Base-by-base conservation (phyloP, 1,139 yeast species). In the Sugiyamaella japonica region DNA sequence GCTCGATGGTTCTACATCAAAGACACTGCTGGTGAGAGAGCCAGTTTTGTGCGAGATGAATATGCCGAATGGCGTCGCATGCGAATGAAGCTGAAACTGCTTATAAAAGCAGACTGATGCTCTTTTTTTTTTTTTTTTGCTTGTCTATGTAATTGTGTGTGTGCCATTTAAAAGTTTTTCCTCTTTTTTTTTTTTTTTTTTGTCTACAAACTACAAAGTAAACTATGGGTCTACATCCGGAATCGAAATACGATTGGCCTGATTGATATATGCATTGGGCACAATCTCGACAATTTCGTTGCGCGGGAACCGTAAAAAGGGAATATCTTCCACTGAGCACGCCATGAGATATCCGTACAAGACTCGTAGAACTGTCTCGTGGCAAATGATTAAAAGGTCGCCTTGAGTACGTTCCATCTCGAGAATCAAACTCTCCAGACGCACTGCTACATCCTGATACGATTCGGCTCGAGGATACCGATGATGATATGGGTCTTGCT, bases 261-360 rank as follows among this genome's bases (percentile, higher is more conserved):
- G 76, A 70, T 91, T 90, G 60, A 86, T 82, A 70, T 90, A 91
- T 1, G 97, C 97, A 60, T 88, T 86, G 68, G 91, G 91, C 52
- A 88, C 82, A 49, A 93, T 84, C 70, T 91, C 96, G 59, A 90
- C 88, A 48, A 93, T 79, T 65, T 90, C 95, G 67, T 88, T 82
- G 55, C 87, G 81, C 46, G 93, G 84, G 70, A 93, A 90, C 59
- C 82, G 76, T 55, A 91, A 75, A 46, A 76, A 74, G 2, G 98
- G 97, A 58, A 93, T 89, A 63, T 90, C 97, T 59, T 79, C 79
- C 63, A 95, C 88, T 3, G 95, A 83, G 60, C 90, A 85, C 2
- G 97, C 95, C 96, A 93, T 89, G 63, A 93, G 77, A 70, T 93
- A 93, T 1, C 98, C 99, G 66, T 90, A 93, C 53, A 93, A 78